phyloP scores from a whole-genome alignment of 257 asterid genomes.

The Catharanthus roseus region DNA sequence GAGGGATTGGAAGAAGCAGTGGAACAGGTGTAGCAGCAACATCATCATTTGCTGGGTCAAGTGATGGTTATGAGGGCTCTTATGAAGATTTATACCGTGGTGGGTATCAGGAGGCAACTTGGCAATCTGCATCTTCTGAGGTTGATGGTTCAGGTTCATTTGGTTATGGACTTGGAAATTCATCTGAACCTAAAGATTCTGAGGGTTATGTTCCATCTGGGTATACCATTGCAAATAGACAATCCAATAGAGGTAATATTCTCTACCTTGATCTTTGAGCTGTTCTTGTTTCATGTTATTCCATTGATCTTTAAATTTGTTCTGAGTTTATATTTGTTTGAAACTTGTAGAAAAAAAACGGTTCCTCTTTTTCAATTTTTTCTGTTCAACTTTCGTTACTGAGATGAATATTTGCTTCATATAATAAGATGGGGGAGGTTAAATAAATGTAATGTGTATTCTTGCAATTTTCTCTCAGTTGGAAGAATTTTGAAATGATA shows the following conservation, averaged over 20 bases:
- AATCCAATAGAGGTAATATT: conserved; percentile 67
- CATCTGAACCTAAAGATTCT: conserved; percentile 38
- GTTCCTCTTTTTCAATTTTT: neutral
- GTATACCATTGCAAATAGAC: conserved; percentile 50
- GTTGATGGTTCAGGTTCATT: conserved; percentile 37
- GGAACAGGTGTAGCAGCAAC: conserved; percentile 38
- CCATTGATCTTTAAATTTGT: neutral
- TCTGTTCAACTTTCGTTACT: neutral
- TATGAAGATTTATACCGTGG: conserved; percentile 34
- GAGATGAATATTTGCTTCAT: neutral
- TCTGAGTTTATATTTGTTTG: neutral
- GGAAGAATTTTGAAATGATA: neutral
- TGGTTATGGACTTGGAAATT: conserved; percentile 44
- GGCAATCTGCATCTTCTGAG: conserved; percentile 43
- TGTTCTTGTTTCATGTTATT: neutral
- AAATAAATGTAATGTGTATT: neutral
- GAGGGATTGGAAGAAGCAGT: conserved; percentile 58
- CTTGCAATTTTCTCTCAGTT: neutral
- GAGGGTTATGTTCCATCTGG: conserved; percentile 38
- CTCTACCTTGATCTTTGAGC: conserved; percentile 5
- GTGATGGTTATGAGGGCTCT: conserved; percentile 40
- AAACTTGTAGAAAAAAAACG: neutral
- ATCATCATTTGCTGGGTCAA: conserved; percentile 48
- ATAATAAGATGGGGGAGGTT: neutral
- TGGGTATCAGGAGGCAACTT: conserved; percentile 41